Base-by-base conservation (phyloP, 2,329 filamentous ascomycete genomes). In the Dryadomyces sulphureus region DNA sequence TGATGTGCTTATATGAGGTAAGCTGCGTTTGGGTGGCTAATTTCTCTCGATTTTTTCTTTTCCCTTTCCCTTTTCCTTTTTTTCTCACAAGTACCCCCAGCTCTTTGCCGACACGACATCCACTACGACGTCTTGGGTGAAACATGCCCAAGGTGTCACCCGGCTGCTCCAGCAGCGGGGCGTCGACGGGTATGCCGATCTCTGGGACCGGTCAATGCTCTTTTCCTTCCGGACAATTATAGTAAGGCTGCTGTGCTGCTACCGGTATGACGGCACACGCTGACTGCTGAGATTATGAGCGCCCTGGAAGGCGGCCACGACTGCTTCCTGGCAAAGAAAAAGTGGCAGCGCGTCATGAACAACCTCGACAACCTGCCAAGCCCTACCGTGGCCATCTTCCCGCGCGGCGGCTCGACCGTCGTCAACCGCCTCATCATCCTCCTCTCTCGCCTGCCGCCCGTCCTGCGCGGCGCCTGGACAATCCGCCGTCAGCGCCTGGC, bases 1-100 rank as follows among this genome's bases (percentile, higher is more conserved):
- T 67, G 35, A 52, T 66, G 36, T 63, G 63, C 45, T 53, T 64
- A 16, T 66, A 60, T 30, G 65, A 66, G 59, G 61, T 65, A 55
- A 41, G 45, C 4, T 7, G 32, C 17, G 3, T 19, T 36, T 36
- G 1, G 35, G 17, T n/a, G n/a, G 35, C 7, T 7, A 43, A 6
- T 42, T 35, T 36, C 22, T 6, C 11, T 27, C 11, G 6, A 11
- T 27, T 27, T 27, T 27, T 11, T 27, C 25, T 27, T n/a, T 42
- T 35, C 36, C 22, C 6, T 27, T 27, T 27, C 11, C 6, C 11
- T 27, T 27, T 27, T 11, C 11, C 25, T 27, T 27, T 11, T 11
- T 27, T 27, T 27, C 12, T 11, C 7, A 25, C 27, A 32, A 19
- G 12, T 8, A 9, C 17, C 8, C 2, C 11, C 39, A 65, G 64